Evolutionary conservation across 306 rosid genomes (phyloP), one percentile per base, ranked within the genome.

Genomic region (Gastrolobium bilobum): DNA sequence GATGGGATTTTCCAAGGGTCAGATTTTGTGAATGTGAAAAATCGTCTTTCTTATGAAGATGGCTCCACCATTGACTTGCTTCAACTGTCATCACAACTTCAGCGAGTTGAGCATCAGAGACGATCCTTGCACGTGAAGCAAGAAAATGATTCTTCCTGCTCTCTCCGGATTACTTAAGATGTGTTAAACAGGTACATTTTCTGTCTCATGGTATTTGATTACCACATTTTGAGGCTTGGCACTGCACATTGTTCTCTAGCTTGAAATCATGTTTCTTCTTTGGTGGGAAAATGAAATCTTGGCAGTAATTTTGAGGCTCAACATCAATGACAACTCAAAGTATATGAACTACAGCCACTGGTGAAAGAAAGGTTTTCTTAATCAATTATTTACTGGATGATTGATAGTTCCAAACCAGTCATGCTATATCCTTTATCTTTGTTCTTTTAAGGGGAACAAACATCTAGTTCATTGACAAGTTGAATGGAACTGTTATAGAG

Each of bases 51-150:
- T 14, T 44, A 79, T 68, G 85, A 81, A 73, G 86, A 84, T 53
- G 79, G 84, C 13, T 83, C 88, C 4, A 94, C 98, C 9, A 84
- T 94, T 10, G 86, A 90, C 82, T 81, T 90, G 88, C 88, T 94
- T 85, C 97, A 89, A 68, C 87, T 94, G 39, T 94, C 96, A 2
- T 86, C 96, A 2, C 94, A 94, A 83, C 96, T 94, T 71, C 97
- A 87, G 50, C 95, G 86, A 29, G 94, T 91, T 0, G 91, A 90
- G 83, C 89, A 90, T 78, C 89, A 90, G 82, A 84, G 90, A 47
- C 90, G 85, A 57, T 80, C 86, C 59, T 54, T 88, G 85, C 91
- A 84, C 71, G 69, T 84, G 87, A 91, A 93, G 82, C 92, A 71
- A 72, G 89, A 86, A 78, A 84, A 86, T 58, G 90, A 88, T 75